Base-by-base conservation (phyloP, 2,329 filamentous ascomycete genomes). In the Cytospora piceae region DNA sequence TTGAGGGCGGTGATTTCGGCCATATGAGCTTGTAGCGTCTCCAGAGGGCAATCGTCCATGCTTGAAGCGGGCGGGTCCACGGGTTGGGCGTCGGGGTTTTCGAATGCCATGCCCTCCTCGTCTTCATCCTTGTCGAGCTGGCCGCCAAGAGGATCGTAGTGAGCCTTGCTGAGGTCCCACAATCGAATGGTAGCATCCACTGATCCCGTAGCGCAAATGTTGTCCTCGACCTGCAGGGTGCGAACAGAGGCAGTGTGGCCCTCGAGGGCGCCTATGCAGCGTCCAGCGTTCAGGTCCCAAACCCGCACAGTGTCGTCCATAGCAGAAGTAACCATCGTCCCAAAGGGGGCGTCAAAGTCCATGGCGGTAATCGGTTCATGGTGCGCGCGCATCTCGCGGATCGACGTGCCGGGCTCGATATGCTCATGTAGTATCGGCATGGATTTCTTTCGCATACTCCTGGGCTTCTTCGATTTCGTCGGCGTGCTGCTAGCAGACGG, bases 271-370 rank as follows among this genome's bases (percentile, higher is more conserved):
- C 95, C 95, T 74, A 97, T 94, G 77, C 94, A 98, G 39, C 94
- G 87, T 46, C 95, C 95, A 3, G 92, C 91, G 74, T 95, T 97
- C 70, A 99, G 82, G 77, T 99, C 95, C 95, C 95, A 99, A 24
- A 99, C 95, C 68, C 92, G 87, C 53, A 99, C 91, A 0, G 93
- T 94, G 76, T 99, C 95, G 75, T 99, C 95, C 73, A 97, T 81
- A 12, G 94, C 92, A 12, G 95, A 90, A 9, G 93, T 94, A 7
- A 98, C 93, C 86, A 98, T 88, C 24, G 93, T 96, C 20, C 95
- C 95, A 76, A 98, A 98, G 0, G 95, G 95, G n/a, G 90, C 91
- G 75, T 99, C 95, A 76, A 99, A 99, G 78, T 98, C 95, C 68
- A 99, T 77, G 9, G 94, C 91, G 0, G 94, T 96, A 68, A 99